Evolutionary conservation across 2,329 filamentous ascomycete species (phyloP).

Genomic region (Ophiosphaerella herpotricha): DNA sequence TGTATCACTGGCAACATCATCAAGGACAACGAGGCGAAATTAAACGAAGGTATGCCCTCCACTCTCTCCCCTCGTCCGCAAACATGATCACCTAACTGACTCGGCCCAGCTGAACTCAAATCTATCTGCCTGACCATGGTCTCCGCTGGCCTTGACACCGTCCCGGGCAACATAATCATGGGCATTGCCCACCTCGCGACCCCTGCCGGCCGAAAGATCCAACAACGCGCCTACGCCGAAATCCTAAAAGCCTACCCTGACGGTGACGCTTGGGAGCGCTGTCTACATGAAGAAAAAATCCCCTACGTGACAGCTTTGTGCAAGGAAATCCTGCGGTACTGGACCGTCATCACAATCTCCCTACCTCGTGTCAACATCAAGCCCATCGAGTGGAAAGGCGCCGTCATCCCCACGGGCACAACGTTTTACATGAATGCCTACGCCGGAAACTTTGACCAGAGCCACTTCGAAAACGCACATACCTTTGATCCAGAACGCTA

Average conservation of each 20-base stretch:
- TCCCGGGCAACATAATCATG: slow-evolving; percentile 80
- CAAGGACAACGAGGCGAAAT: slow-evolving; percentile 69
- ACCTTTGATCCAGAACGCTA: slow-evolving; percentile 74
- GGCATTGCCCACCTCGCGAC: slow-evolving; percentile 76
- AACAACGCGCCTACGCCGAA: slow-evolving; percentile 69
- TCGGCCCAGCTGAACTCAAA: slow-evolving; percentile 69
- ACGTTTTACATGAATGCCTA: slow-evolving; percentile 81
- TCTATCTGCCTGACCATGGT: slow-evolving; percentile 84
- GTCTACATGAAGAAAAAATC: slow-evolving; percentile 73
- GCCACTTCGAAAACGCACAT: slow-evolving; percentile 67
- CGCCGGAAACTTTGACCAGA: slow-evolving; percentile 72
- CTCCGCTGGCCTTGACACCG: slow-evolving; percentile 78
- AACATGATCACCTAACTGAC: slow-evolving; percentile 8
- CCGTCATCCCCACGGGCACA: slow-evolving; percentile 72
- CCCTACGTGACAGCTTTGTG: slow-evolving; percentile 78
- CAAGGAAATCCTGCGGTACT: slow-evolving; percentile 79
- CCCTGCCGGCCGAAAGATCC: slow-evolving; percentile 69
- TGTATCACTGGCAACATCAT: slow-evolving; percentile 73
- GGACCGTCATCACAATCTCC: slow-evolving; percentile 79
- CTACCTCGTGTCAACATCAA: slow-evolving; percentile 74
- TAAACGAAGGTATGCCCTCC: slow-evolving; percentile 63
- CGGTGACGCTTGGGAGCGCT: slow-evolving; percentile 76
- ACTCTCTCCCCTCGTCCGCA: background rate
- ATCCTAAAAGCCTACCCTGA: slow-evolving; percentile 74
- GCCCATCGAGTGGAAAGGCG: slow-evolving; percentile 70